A percentile compares a stretch with the other conserved stretches of the same genome.
These are phyloP conservation scores for Jackrogersella minutella DNA, from an alignment of 495 filamentous ascomycete species.

Conservation along the genomic window DNA sequence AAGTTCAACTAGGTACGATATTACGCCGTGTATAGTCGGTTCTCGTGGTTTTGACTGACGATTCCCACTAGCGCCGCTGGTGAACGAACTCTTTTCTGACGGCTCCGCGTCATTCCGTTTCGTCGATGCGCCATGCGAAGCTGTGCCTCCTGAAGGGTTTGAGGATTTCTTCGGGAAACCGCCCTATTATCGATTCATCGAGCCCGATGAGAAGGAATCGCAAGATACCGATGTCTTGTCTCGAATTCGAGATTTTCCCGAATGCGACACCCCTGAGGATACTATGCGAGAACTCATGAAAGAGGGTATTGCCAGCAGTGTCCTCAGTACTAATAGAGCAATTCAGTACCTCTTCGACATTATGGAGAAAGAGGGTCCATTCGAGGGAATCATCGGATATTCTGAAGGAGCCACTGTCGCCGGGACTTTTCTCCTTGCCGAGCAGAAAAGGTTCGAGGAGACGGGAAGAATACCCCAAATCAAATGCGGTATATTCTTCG, in stretches of 20 bases:
- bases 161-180: slow-evolving; percentile 62
- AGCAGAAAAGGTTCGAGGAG: slow-evolving; percentile 58
- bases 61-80: slow-evolving; percentile 50
- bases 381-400: slow-evolving; percentile 65
- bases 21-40: background rate
- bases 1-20: slow-evolving; percentile 57
- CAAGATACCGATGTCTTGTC: slow-evolving; percentile 56
- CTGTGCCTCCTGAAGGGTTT: slow-evolving; percentile 57
- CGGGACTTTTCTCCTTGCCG: slow-evolving; percentile 62
- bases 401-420: slow-evolving; percentile 69
- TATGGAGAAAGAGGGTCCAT: slow-evolving; percentile 61
- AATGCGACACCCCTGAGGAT: slow-evolving; percentile 56
- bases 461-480: slow-evolving; percentile 57
- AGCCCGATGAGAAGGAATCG: slow-evolving; percentile 53
- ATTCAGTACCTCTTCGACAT: slow-evolving; percentile 55
- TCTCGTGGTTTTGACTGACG: slow-evolving; percentile 12
- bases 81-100: slow-evolving; percentile 57
- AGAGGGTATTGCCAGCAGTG: slow-evolving; percentile 55
- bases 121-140: slow-evolving; percentile 57
- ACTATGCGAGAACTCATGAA: slow-evolving; percentile 61
- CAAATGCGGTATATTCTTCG: slow-evolving; percentile 65
- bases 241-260: slow-evolving; percentile 59
- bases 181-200: slow-evolving; percentile 61
- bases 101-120: slow-evolving; percentile 56
- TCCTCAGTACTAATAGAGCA: slow-evolving; percentile 51